Evolutionary conservation across 805 yeast genomes (phyloP), one percentile per base, ranked within the genome.

Genomic region (Yamadazyma tumulicola): DNA sequence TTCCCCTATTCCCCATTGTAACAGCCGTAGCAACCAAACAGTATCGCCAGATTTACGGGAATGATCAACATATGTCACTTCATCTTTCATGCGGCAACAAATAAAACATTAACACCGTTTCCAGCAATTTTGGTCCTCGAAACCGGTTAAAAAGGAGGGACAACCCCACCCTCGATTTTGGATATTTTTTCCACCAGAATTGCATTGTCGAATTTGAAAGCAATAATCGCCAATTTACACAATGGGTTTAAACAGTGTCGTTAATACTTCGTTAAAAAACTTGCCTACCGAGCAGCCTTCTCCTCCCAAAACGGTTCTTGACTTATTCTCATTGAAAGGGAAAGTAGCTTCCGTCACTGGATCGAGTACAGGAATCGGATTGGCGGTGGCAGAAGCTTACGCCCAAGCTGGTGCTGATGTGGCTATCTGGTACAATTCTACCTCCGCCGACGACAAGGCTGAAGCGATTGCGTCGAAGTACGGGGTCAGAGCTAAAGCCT

Each of bases 401-500:
- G 83, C 88, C 32, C 91, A 85, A 61, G 91, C 91, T 4, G 95
- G 95, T 33, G 95, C 94, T 7, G 82, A 82, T 43, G 75, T 87
- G 14, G 70, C 70, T 18, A 61, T 67, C 35, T 67, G 72, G 72
- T 67, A 67, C 53, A 67, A 67, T 48, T 57, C 69, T 34, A 57
- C 52, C 22, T 77, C 82, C 7, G 74, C 84, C n/a, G 77, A 74
- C 32, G 79, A 72, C 36, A 74, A 74, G 48, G 87, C 87, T 12
- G 69, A 67, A 48, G 63, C 55, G 20, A 64, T 83, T 12, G 61
- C 79, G 11, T 51, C 68, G 31, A 74, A 71, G 40, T 83, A 81
- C 55, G 77, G 77, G 9, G 79, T 81, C 43, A 70, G 66, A 48
- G 72, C 69, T 41, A 73, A 68, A 51, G 89, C 91, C 12, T 74